phyloP scores from a whole-genome alignment of 1,284 basidiomycete genomes.

The Ceratorhiza oryzae-sativae region DNA sequence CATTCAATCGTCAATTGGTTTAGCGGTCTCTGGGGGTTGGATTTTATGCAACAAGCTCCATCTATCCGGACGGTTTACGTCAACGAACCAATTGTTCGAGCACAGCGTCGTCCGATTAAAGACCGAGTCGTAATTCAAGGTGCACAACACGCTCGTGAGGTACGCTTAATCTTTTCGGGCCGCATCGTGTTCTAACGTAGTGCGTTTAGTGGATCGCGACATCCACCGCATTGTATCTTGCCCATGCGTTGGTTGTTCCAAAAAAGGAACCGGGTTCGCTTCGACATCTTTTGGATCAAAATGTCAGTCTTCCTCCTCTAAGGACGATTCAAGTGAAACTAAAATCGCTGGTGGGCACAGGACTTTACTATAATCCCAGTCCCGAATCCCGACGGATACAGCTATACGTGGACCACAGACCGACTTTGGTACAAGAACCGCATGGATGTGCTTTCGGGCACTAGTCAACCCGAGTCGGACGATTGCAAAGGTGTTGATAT shows the following conservation, averaged over 20 bases:
- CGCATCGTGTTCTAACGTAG: background rate
- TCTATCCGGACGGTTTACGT: background rate
- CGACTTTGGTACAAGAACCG: constrained; percentile 88
- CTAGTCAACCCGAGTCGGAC: constrained; percentile 49
- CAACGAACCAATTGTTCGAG: constrained; percentile 27
- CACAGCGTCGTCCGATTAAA: constrained; percentile 42
- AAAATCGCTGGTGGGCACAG: constrained; percentile 48
- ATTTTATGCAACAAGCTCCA: background rate
- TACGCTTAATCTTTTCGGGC: constrained; percentile 48
- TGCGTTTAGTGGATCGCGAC: constrained; percentile 76
- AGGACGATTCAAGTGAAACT: background rate
- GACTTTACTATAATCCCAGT: constrained; percentile 80
- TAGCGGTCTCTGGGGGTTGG: background rate
- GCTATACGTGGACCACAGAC: constrained; percentile 66
- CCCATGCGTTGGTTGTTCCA: constrained; percentile 69
- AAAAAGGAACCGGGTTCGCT: constrained; percentile 53
- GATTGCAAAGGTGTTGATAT: constrained; percentile 79
- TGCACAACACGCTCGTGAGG: constrained; percentile 83
- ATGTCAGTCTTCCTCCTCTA: constrained; percentile 41
- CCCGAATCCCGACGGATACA: constrained; percentile 86
- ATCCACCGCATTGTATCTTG: constrained; percentile 73
- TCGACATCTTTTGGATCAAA: constrained; percentile 62
- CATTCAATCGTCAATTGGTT: background rate
- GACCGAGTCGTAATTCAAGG: constrained; percentile 70
- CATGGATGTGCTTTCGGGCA: constrained; percentile 52